Conservation (phyloP, 2,329 filamentous ascomycete genomes). For the Ophiosphaerella korrae region DNA sequence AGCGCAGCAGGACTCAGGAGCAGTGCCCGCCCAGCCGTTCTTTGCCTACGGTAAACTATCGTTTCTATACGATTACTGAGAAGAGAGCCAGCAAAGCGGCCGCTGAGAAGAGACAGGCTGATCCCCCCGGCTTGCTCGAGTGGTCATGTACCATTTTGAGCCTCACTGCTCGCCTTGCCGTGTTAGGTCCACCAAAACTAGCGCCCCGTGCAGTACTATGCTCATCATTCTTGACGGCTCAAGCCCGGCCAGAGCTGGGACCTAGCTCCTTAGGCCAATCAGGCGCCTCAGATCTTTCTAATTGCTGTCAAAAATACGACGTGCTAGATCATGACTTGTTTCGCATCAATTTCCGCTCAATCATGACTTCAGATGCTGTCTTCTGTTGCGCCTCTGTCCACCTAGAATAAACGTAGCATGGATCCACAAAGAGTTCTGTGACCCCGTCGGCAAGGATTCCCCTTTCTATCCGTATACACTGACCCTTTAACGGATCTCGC, state of each 20-base stretch:
- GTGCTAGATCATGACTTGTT: slow-evolving; percentile 20
- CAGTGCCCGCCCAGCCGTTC: slow-evolving; percentile 5
- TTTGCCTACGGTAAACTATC: background rate
- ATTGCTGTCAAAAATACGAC: slow-evolving; percentile 16
- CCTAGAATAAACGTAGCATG: slow-evolving; percentile 14
- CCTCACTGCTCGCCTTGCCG: slow-evolving; percentile 17
- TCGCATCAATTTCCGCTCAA: slow-evolving; percentile 30
- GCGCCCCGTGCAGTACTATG: slow-evolving; percentile 25
- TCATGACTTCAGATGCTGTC: slow-evolving; percentile 11
- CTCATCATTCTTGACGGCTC: slow-evolving; percentile 25
- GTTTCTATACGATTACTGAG: background rate
- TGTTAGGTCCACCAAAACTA: slow-evolving; percentile 26
- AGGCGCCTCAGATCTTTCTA: slow-evolving; percentile 27
- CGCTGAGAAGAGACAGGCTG: slow-evolving; percentile 25
- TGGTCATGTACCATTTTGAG: slow-evolving; percentile 14
- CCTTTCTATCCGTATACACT: slow-evolving; percentile 23
- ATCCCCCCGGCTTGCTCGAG: slow-evolving; percentile 12
- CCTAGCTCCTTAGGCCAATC: slow-evolving; percentile 27
- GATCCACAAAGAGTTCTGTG: slow-evolving; percentile 14
- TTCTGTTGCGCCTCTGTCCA: slow-evolving; percentile 13
- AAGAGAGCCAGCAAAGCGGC: background rate
- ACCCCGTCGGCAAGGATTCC: slow-evolving; percentile 22
- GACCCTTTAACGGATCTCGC: slow-evolving; percentile 14
- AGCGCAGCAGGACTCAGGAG: slow-evolving; percentile 2
- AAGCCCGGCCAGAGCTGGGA: slow-evolving; percentile 28